Conservation (phyloP, 805 yeast species). For the Lipomyces mesembrius region DNA sequence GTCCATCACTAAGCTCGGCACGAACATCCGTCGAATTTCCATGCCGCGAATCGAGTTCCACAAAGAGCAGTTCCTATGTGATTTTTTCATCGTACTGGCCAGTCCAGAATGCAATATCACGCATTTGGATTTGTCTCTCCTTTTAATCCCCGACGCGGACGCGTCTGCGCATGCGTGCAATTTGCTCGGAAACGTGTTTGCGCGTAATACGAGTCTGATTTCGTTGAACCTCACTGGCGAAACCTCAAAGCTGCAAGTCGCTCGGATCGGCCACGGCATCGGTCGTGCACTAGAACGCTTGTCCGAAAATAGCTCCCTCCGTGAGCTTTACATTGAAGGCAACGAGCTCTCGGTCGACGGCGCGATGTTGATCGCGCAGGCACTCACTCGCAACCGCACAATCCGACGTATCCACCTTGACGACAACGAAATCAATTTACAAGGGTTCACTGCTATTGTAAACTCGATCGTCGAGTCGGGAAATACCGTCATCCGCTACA, state of each 20-base stretch:
- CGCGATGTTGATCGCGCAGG: constrained; percentile 38
- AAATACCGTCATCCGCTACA: constrained; percentile 11
- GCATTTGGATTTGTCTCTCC: constrained; percentile 37
- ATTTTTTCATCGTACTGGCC: constrained; percentile 28
- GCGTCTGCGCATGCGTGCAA: constrained; percentile 38
- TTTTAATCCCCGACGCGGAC: constrained; percentile 40
- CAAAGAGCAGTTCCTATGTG: constrained; percentile 32
- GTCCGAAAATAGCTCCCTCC: constrained; percentile 27
- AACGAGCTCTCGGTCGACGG: constrained; percentile 41
- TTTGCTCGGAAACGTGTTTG: constrained; percentile 39
- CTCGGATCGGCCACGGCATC: constrained; percentile 38
- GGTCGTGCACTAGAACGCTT: constrained; percentile 36
- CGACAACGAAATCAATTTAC: constrained; percentile 38
- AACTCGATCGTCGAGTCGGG: constrained; percentile 29
- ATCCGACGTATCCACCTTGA: constrained; percentile 35
- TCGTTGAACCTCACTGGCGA: constrained; percentile 39
- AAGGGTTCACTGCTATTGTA: constrained; percentile 38
- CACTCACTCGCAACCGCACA: constrained; percentile 30
- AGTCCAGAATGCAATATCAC: constrained; percentile 30
- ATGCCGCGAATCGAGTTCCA: constrained; percentile 37
- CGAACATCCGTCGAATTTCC: constrained; percentile 28
- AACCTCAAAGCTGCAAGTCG: constrained; percentile 40
- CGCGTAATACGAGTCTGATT: constrained; percentile 27
- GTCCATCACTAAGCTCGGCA: constrained; percentile 16
- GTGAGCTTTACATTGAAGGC: constrained; percentile 35